Conservation (phyloP, 805 yeast genomes). For the Saccharomyces kudriavzevii region DNA sequence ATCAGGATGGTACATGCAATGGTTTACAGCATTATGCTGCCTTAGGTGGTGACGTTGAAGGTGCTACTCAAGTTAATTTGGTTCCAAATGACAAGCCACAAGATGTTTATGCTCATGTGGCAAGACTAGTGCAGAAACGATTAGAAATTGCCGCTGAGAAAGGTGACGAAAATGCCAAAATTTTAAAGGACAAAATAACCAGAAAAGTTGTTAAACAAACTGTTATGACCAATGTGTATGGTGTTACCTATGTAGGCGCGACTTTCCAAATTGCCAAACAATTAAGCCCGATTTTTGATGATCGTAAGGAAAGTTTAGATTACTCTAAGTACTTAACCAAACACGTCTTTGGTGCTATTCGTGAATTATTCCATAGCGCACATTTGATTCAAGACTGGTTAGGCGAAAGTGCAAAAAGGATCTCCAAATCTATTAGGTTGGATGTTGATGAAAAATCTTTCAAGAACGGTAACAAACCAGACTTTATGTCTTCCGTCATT, state of each 20-base stretch:
- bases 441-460: slow-evolving; percentile 44
- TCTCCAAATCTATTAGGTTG: slow-evolving; percentile 67
- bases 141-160: slow-evolving; percentile 46
- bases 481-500: slow-evolving; percentile 76
- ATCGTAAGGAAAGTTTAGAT: slow-evolving; percentile 38
- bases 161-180: slow-evolving; percentile 45
- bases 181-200: slow-evolving; percentile 52
- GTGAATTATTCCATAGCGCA: slow-evolving; percentile 84
- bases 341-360: slow-evolving; percentile 73
- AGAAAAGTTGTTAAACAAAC: slow-evolving; percentile 94
- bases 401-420: slow-evolving; percentile 73
- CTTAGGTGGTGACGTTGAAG: slow-evolving; percentile 74
- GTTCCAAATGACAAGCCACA: slow-evolving; percentile 65
- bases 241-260: slow-evolving; percentile 93
- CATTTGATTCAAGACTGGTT: slow-evolving; percentile 96
- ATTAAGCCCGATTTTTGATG: slow-evolving; percentile 50
- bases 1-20: slow-evolving; percentile 83
- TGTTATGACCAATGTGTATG: slow-evolving; percentile 96
- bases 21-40: slow-evolving; percentile 86
- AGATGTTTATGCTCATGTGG: slow-evolving; percentile 69
- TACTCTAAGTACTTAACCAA: slow-evolving; percentile 59
- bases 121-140: slow-evolving; percentile 49
- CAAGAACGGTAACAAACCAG: slow-evolving; percentile 43
- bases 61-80: slow-evolving; percentile 73
- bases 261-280: slow-evolving; percentile 79